These are phyloP conservation scores for Uromyces viciae-fabae DNA, from an alignment of 1,284 basidiomycete genomes.

Conservation along the genomic window DNA sequence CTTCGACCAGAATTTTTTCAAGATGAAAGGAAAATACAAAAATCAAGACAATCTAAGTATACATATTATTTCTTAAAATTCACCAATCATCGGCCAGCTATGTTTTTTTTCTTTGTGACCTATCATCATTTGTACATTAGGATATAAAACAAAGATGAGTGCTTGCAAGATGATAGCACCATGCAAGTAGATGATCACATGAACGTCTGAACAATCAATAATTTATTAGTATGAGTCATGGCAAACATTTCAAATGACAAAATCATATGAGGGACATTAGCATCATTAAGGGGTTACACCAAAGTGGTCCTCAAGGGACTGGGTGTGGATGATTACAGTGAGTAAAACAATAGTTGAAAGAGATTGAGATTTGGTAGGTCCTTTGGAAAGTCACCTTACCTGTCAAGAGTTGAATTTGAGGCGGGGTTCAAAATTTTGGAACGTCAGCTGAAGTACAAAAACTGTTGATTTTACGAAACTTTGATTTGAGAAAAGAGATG, in stretches of 20 bases:
- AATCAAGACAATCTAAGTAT: conserved; percentile 81
- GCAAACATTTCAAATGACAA: not conserved
- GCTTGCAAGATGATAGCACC: conserved; percentile 98
- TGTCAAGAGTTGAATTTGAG: no score
- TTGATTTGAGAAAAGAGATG: no score
- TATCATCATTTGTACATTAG: conserved; percentile 96
- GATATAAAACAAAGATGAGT: conserved; percentile 91
- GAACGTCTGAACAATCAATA: conserved; percentile 65
- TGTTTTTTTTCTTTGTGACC: no score
- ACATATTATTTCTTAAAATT: no score
- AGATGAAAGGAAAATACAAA: conserved; percentile 85
- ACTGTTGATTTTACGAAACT: no score
- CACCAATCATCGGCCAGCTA: no score
- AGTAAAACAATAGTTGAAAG: conserved; percentile 79
- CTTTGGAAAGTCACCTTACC: no score
- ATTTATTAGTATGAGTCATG: not conserved
- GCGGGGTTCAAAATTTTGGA: no score
- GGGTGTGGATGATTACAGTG: conserved; percentile 77
- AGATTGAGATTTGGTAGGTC: no score
- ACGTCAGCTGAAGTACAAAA: no score
- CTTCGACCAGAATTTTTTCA: no score
- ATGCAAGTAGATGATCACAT: conserved; percentile 78
- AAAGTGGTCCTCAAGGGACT: conserved; percentile 84
- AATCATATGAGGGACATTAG: conserved; percentile 14
- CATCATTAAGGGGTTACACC: conserved; percentile 59